Base-by-base conservation (phyloP, 2,329 filamentous ascomycete genomes). In the Bipolaris zeicola region DNA sequence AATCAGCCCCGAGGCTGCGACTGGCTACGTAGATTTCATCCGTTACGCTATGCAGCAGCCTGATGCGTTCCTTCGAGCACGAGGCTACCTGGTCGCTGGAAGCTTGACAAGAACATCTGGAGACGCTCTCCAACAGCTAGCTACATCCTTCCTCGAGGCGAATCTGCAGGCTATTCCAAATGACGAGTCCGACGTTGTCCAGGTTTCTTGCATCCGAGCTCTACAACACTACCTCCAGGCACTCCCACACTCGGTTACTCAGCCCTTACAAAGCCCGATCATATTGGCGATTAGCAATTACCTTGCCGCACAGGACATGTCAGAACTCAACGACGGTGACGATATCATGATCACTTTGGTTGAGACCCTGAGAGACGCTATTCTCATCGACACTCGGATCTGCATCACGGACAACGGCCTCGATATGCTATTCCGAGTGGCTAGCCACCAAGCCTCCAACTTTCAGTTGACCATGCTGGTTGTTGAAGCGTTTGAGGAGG, bases 381-480 rank as follows among this genome's bases (percentile, higher is more conserved):
- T 98, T 67, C 83, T 89, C 65, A 84, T 96, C 52, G 89, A 97
- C 66, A 86, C 90, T 2, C 82, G 83, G 14, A 86, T 95, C 50
- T 88, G 90, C 20, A 83, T 96, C 20, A 86, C 88, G 0, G 87
- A 89, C 11, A 85, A 89, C 43, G 91, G 94, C 20, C 81, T 96
- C 5, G 89, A 95, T 66, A 81, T 93, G 13, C 85, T 99, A 7
- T 98, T 99, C 78, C 86, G 89, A 50, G 86, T 98, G 58, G 94
- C 92, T 20, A 95, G 92, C 74, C 88, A 93, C 70, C 92, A 92
- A 26, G 91, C 94, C 0, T 87, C 85, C 58, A 98, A 96, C 78
- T 96, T 96, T 79, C 93, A 97, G 74, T 85, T 97, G 44, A 92
- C 89, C 0, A 89, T 93, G 79, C 81, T 97, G 49, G 89, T 98